Conservation (phyloP, 495 filamentous ascomycete species). For the Hyaloscypha finlandica region DNA sequence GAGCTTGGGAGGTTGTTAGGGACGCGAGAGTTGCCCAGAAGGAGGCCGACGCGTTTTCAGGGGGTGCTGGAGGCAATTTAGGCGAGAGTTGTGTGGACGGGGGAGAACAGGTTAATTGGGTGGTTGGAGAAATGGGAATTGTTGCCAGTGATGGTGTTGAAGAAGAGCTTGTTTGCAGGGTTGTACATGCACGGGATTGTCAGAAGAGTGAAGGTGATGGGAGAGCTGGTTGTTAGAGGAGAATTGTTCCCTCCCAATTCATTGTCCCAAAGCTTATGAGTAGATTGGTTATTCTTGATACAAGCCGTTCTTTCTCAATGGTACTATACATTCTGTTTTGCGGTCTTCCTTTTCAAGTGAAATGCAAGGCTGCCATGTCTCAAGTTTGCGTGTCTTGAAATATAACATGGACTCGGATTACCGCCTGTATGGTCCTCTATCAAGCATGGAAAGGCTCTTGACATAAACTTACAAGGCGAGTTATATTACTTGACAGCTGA, state of each 20-base stretch:
- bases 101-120: not conserved
- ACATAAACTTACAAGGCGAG: too few relatives aligned
- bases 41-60: not conserved
- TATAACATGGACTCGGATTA: too few relatives aligned
- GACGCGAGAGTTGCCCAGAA: slow-evolving; percentile 14
- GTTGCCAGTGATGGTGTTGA: not conserved
- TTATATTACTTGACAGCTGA: too few relatives aligned
- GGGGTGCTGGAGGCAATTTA: not conserved
- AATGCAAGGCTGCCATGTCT: too few relatives aligned
- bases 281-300: too few relatives aligned
- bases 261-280: too few relatives aligned
- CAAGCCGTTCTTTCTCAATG: too few relatives aligned
- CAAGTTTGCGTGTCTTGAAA: too few relatives aligned
- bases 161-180: not conserved
- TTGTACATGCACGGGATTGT: not conserved
- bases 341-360: too few relatives aligned
- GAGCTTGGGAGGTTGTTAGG: slow-evolving; percentile 16
- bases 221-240: not conserved
- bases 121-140: not conserved
- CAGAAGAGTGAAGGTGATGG: slow-evolving; percentile 4
- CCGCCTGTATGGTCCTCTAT: too few relatives aligned
- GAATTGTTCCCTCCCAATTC: not conserved
- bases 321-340: too few relatives aligned
- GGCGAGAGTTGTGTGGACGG: not conserved
- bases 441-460: too few relatives aligned